Percentiles rank a stretch among this genome's conserved stretches.
These are phyloP conservation scores for Russula abietina DNA, from an alignment of 768 basidiomycete species.

Conservation along the genomic window DNA sequence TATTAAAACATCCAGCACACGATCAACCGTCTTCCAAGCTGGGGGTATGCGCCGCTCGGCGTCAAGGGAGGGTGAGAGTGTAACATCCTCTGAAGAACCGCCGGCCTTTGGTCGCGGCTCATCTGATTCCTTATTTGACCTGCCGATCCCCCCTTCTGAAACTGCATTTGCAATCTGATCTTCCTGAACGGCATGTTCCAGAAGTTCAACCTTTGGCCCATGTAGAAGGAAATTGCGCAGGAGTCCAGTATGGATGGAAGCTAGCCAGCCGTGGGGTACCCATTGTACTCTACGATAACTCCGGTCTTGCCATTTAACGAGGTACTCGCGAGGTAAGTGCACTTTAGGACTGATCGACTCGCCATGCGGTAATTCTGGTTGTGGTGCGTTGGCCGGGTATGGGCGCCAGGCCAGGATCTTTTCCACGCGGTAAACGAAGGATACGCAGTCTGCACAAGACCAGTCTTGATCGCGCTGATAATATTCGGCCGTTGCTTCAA, in stretches of 20 bases:
- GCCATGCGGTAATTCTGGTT: conserved; percentile 39
- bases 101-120: conserved; percentile 15
- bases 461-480: conserved; percentile 54
- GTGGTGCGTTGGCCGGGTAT: conserved; percentile 58
- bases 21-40: conserved; percentile 85
- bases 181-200: conserved; percentile 41
- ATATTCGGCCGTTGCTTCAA: conserved; percentile 46
- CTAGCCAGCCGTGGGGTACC: conserved; percentile 92
- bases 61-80: conserved; percentile 47
- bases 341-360: conserved; percentile 49
- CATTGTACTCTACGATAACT: conserved; percentile 79
- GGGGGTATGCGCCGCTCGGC: conserved; percentile 70
- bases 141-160: conserved; percentile 38
- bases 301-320: conserved; percentile 80
- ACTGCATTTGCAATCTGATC: conserved; percentile 28
- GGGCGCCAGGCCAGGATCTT: conserved; percentile 92
- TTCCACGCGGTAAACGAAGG: conserved; percentile 64
- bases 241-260: conserved; percentile 56
- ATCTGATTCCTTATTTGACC: conserved; percentile 27
- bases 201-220: conserved; percentile 63
- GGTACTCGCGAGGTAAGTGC: conserved; percentile 79
- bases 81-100: conserved; percentile 22
- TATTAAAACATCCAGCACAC: conserved; percentile 76
- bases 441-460: conserved; percentile 75
- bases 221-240: conserved; percentile 69